Evolutionary conservation across 2,329 filamentous ascomycete genomes (phyloP).

Genomic region (Ophidiomyces ophidiicola): DNA sequence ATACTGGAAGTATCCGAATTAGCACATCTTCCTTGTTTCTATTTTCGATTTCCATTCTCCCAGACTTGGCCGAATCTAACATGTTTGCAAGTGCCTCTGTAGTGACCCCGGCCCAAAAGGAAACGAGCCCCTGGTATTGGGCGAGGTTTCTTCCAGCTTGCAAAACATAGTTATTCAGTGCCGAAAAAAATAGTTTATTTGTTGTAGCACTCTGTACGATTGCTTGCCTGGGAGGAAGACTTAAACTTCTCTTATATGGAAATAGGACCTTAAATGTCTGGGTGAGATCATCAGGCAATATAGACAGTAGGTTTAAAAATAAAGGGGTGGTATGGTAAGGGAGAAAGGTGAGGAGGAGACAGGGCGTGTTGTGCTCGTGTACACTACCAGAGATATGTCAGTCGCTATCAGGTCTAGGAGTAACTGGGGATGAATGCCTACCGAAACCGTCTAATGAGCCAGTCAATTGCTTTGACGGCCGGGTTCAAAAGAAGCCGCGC

Average conservation of each 20-base stretch:
- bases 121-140: slow-evolving; percentile 64
- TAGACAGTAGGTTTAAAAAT: slow-evolving; percentile 76
- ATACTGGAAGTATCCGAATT: slow-evolving; percentile 53
- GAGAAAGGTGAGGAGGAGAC: slow-evolving; percentile 71
- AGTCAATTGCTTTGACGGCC: slow-evolving; percentile 83
- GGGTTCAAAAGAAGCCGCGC: slow-evolving; percentile 70
- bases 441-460: slow-evolving; percentile 85
- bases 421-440: slow-evolving; percentile 31
- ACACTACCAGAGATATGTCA: slow-evolving; percentile 43
- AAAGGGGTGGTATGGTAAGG: slow-evolving; percentile 81
- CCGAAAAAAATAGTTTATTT: slow-evolving; percentile 61
- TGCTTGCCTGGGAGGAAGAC: slow-evolving; percentile 63
- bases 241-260: slow-evolving; percentile 69
- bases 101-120: slow-evolving; percentile 83
- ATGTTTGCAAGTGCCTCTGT: slow-evolving; percentile 76
- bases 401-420: neutral
- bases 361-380: slow-evolving; percentile 77
- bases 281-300: slow-evolving; percentile 63
- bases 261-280: slow-evolving; percentile 69
- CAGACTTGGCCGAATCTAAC: slow-evolving; percentile 64
- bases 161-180: slow-evolving; percentile 67
- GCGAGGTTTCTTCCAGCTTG: slow-evolving; percentile 58
- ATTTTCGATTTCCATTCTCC: slow-evolving; percentile 60
- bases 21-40: slow-evolving; percentile 71
- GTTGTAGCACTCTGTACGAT: slow-evolving; percentile 74